Base-by-base conservation (phyloP, 192 early-diverging fungal species). In the Coemansia sp. region DNA sequence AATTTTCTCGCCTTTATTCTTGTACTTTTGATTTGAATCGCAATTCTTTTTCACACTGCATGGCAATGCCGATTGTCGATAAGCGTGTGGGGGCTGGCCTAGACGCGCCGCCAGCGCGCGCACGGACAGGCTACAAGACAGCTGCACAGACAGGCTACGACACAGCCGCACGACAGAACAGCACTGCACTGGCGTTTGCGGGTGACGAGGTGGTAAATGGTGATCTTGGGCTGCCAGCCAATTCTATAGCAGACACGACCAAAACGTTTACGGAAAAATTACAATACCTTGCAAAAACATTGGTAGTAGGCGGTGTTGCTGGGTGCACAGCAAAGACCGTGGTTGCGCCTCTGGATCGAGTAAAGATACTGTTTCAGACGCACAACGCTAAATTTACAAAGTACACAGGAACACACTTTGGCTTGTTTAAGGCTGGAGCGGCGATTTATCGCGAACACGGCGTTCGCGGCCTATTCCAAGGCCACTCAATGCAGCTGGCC, bases 401-500 rank as follows among this genome's bases (percentile, higher is more conserved):
- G 72, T 78, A 81, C 60, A 50, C 80, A 6, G 83, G 81, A 22
- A 75, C 74, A 25, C 70, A 78, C 11, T 71, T 76, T 67, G 97
- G 97, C 10, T 86, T 92, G 17, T 91, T 97, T 65, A 81, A 86
- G 35, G 97, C 95, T 15, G 85, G 84, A 12, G 59, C 84, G 32
- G 86, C 90, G 14, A 96, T 98, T 35, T 83, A 91, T 35, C 67
- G 71, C 55, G 69, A 79, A 12, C 83, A 86, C 71, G 97, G 97
- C 0, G 29, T 90, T 2, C 75, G 75, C 3, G 95, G 94, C 5
- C 83, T 99, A 21, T 96, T 95, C 61, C 94, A 95, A 80, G 97
- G 97, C 39, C 94, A 99, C 69, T 93, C 88, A 19, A 95, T 93
- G 41, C 95, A 95, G 29, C 78, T 99, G 4, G 80, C 95, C 1